These are phyloP conservation scores for Diaporthe citriasiana DNA, from an alignment of 2,329 filamentous ascomycete species.

Conservation along the genomic window DNA sequence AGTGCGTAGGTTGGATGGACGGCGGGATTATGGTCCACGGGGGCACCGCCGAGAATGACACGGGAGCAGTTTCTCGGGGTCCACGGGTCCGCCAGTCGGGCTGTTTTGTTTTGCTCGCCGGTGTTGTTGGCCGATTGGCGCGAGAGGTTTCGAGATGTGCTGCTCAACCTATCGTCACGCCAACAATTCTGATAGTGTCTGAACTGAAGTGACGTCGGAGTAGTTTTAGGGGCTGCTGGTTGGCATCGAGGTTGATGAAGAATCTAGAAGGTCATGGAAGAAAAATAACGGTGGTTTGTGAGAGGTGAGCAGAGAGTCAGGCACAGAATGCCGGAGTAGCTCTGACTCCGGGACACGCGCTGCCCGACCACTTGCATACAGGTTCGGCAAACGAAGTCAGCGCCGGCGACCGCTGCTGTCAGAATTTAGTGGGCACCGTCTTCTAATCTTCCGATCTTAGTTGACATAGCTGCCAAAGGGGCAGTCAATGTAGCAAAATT, in stretches of 20 bases:
- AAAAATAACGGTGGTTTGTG: not conserved
- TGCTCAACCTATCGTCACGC: not conserved
- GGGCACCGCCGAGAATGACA: not conserved
- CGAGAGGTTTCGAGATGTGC: not conserved
- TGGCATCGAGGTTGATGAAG: not conserved
- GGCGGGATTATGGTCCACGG: not conserved
- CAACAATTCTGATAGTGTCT: not conserved
- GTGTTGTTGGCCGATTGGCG: constrained; percentile 2
- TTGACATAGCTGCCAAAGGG: not conserved
- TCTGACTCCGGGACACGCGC: constrained; percentile 17
- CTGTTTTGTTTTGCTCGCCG: not conserved
- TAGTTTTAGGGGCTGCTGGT: not conserved
- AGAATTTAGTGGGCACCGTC: constrained; percentile 16
- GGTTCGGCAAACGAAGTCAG: constrained; percentile 15
- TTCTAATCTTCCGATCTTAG: not conserved
- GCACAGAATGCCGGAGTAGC: constrained; percentile 5
- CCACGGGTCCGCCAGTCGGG: constrained; percentile 14
- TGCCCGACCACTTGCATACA: not conserved
- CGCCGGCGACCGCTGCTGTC: not conserved
- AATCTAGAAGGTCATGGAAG: not conserved
- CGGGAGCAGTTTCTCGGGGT: not conserved
- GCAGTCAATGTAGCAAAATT: no score
- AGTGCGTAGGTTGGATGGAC: not conserved
- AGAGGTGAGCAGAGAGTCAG: constrained; percentile 16
- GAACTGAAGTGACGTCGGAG: no score